Evolutionary conservation across 176 grass and related monocot genomes (phyloP), one percentile per base, ranked within the genome.

Genomic region (Oryza meyeriana): DNA sequence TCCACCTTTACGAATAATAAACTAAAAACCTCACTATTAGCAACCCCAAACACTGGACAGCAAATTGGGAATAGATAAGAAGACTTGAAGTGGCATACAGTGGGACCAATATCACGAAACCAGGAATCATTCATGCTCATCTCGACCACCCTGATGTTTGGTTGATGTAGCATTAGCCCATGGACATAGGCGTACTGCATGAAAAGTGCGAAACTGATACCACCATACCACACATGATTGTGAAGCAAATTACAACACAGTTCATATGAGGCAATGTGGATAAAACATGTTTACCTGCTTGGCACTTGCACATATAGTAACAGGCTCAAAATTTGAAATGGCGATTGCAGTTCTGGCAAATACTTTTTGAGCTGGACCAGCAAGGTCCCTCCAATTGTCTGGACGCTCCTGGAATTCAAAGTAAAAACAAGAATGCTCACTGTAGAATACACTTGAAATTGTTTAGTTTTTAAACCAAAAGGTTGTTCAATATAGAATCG

Each of bases 71-170:
- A 75, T 70, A 35, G 17, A 84, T 17, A 61, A 22, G 33, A 9
- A 41, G 27, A 31, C 41, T n/a, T 25, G 8, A 65, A 81, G 48
- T 58, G 30, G 22, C 85, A 22, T 75, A 98, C 95, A 11, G 92
- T 98, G 38, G 95, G 95, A 59, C 92, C 95, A 78, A 85, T 98
- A 77, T 98, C 95, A 50, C 95, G 95, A 33, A 98, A 94, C 95
- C 95, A 98, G 40, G 88, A 87, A 88, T 98, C 95, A 13, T 98
- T 95, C 90, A 93, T 93, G 86, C 88, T 95, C 92, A 98, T 98
- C 84, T 98, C 95, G 27, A 98, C 90, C 67, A 98, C 92, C 72
- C 95, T 90, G 69, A 98, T 86, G 79, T 87, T 93, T 24, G 47
- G 32, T 12, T 94, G 75, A 64, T 79, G 71, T 63, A 69, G 72